Percentiles rank a stretch among this genome's conserved stretches.
Conservation (phyloP, 306 rosid species). For the Cucurbita moschata region DNA sequence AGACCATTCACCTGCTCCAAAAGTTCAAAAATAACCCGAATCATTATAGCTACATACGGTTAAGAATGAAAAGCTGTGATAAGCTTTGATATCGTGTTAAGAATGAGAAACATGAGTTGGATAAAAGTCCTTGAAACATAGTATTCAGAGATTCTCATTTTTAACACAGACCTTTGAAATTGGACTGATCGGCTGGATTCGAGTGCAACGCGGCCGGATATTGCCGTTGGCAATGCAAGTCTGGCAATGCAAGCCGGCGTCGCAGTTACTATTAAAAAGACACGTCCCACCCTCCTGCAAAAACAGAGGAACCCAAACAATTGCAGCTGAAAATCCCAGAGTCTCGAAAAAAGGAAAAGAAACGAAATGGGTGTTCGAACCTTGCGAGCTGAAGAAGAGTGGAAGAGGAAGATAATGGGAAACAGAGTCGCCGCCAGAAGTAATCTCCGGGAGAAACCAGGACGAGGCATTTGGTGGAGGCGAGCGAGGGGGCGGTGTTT, state of each 20-base stretch:
- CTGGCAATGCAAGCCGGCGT: constrained; percentile 69
- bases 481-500: background rate
- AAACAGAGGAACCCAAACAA: constrained; percentile 6
- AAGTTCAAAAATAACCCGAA: background rate
- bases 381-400: constrained; percentile 47
- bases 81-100: too few species aligned
- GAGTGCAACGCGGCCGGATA: constrained; percentile 63
- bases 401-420: constrained; percentile 18
- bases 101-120: too few species aligned
- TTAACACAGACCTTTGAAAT: constrained; percentile 25
- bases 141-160: too few species aligned
- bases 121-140: too few species aligned
- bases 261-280: constrained; percentile 33
- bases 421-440: constrained; percentile 18
- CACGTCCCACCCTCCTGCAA: constrained; percentile 55
- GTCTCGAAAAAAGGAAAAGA: background rate
- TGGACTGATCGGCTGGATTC: constrained; percentile 60
- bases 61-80: too few species aligned
- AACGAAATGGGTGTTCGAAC: constrained; percentile 11
- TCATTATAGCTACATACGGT: background rate
- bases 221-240: constrained; percentile 62
- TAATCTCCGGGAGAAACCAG: constrained; percentile 21
- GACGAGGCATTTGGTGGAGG: background rate
- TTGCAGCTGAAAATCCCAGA: background rate
- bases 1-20: constrained; percentile 42